Percentiles rank a stretch among this genome's conserved stretches.
Evolutionary conservation across 345 rosid genomes (phyloP).

Genomic region (Eucalyptus marginata): DNA sequence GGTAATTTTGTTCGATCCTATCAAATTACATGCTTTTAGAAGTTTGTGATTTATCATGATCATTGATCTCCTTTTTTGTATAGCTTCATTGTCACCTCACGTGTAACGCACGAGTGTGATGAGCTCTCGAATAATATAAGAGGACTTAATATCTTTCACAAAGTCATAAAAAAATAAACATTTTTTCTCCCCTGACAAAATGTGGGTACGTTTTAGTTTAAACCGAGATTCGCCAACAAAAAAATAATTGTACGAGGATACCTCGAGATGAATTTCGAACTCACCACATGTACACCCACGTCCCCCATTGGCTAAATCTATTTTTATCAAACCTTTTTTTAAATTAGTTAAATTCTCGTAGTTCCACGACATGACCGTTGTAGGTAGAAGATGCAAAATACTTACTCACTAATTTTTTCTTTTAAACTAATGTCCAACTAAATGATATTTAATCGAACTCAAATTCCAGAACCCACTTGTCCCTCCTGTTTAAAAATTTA

Average conservation of each 20-base stretch:
- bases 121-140: neutral
- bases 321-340: neutral
- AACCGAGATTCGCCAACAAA: neutral
- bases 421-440: neutral
- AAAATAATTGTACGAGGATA: neutral
- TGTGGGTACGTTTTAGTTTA: neutral
- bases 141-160: neutral
- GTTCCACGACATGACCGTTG: neutral
- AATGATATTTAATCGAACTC: neutral
- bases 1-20: neutral
- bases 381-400: neutral
- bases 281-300: neutral
- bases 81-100: neutral
- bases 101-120: neutral
- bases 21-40: neutral
- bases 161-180: neutral
- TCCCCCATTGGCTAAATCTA: neutral
- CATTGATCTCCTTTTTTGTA: neutral
- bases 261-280: neutral
- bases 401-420: neutral
- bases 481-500: neutral
- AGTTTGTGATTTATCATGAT: neutral
- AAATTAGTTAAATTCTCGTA: neutral
- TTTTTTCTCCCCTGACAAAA: neutral
- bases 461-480: neutral